Base-by-base conservation (phyloP, 371 early-diverging fungal genomes). In the Zychaea mexicana region DNA sequence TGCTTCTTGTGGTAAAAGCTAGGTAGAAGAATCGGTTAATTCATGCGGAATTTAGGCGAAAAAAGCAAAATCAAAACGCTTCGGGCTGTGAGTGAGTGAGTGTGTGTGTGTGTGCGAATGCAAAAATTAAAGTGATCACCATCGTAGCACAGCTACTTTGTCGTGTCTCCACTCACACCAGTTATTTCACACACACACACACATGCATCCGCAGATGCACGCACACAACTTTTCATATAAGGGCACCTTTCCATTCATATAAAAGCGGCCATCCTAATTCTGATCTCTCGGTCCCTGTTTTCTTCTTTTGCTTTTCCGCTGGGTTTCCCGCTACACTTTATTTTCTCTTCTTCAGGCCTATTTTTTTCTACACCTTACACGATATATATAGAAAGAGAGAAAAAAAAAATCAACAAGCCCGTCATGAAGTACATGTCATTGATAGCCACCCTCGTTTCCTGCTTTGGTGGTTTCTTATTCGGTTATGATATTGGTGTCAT, bases 401-500 rank as follows among this genome's bases (percentile, higher is more conserved):
- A n/a, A n/a, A n/a, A n/a, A n/a, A n/a, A n/a, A n/a, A n/a, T n/a
- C 38, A 36, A 36, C 7, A 36, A 36, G 6, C 13, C 28, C 45
- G 45, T 26, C n/a, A 79, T 80, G 80, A 74, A 73, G 52, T 63
- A 75, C 64, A 57, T 78, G 33, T 70, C 76, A 24, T 28, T 69
- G 13, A 69, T 76, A n/a, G 81, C 81, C 3, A 81, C 81, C 6
- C 52, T 68, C 2, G 64, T 81, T 10, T 69, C 81, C 21, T 81
- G 78, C 56, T 66, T 81, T 22, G 81, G 81, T 38, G 81, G 81
- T 10, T 81, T 81, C 57, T 55, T 81, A 31, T 81, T 81, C 52
- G 81, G 81, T 42, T 81, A 81, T 74, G 81, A 81, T 47, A 66
- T 70, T 57, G 81, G 81, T 72, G 72, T 64, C 15, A 61, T 62